phyloP scores from a whole-genome alignment of 116 monocot species.

The Thalassia testudinum region DNA sequence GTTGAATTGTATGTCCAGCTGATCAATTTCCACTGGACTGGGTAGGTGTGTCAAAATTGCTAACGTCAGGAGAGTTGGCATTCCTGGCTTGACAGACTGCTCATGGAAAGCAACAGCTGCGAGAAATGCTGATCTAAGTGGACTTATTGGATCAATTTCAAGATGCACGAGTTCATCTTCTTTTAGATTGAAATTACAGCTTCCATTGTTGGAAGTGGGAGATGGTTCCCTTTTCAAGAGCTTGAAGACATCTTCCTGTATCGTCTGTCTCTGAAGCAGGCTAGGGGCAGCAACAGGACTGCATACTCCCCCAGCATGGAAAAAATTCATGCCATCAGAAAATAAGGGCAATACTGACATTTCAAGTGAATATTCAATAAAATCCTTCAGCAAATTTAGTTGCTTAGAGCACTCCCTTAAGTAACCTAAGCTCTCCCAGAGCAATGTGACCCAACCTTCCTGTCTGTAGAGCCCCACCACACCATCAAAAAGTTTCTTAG shows the following conservation, averaged over 20 bases:
- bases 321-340: slow-evolving; percentile 5
- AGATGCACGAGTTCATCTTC: slow-evolving; percentile 37
- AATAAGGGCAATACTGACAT: slow-evolving; percentile 83
- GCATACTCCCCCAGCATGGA: slow-evolving; percentile 12
- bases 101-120: slow-evolving; percentile 83
- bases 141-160: slow-evolving; percentile 74
- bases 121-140: slow-evolving; percentile 66
- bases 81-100: slow-evolving; percentile 69
- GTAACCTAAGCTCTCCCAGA: slow-evolving; percentile 83
- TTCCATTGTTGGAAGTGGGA: slow-evolving; percentile 5
- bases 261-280: slow-evolving; percentile 45
- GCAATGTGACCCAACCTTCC: slow-evolving; percentile 85
- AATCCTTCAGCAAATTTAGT: slow-evolving; percentile 51
- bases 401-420: slow-evolving; percentile 58
- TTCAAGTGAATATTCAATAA: slow-evolving; percentile 72
- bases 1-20: slow-evolving; percentile 80
- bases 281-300: slow-evolving; percentile 49
- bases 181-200: slow-evolving; percentile 5
- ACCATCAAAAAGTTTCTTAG: slow-evolving; percentile 62
- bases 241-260: slow-evolving; percentile 63
- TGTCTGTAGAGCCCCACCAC: slow-evolving; percentile 50
- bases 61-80: slow-evolving; percentile 40
- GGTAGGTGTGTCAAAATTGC: slow-evolving; percentile 82
- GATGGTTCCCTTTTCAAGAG: slow-evolving; percentile 18
- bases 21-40: slow-evolving; percentile 44